Base-by-base conservation (phyloP, 2,329 filamentous ascomycete species). In the Cyphellophora europaea region DNA sequence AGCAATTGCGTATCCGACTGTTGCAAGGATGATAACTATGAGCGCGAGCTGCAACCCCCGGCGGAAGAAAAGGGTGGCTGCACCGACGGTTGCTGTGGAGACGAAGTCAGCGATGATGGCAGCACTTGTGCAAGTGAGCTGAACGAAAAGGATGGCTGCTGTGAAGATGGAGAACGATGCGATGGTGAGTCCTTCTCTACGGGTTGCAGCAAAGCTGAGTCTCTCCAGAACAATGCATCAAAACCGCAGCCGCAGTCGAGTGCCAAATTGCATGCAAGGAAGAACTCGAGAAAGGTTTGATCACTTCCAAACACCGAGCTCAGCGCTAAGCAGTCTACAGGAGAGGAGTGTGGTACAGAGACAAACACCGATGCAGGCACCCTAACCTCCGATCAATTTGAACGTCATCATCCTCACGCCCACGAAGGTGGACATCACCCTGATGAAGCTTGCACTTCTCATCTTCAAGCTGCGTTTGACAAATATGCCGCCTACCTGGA, bases 401-500 rank as follows among this genome's bases (percentile, higher is more conserved):
- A 31, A 16, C 11, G 5, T 27, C 25, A 30, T 15, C 36, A 30
- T 25, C 13, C 6, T 29, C 17, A 23, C 12, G 30, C 11, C 13
- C 12, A 30, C 6, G 35, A 40, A 11, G 35, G 46, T n/a, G 43
- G 41, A 29, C 40, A 38, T 11, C 42, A 46, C 32, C 30, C 35
- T 13, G 33, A 33, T 14, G 27, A 33, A 27, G 43, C 49, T 13
- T 52, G 49, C 41, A 43, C 33, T 32, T 38, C 21, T 19, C 49
- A 52, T 27, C 43, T 51, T 4, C 33, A 40, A 27, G 39, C 47
- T 19, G 50, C 50, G 16, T 47, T 49, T 32, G 42, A 48, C 11
- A 41, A 47, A 35, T 52, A 51, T 44, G 43, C 41, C 32, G 41
- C 39, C n/a, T 50, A 50, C 42, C 44, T 52, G n/a, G 44, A 49